phyloP scores from a whole-genome alignment of 768 basidiomycete species.

The Serpula lacrymans region DNA sequence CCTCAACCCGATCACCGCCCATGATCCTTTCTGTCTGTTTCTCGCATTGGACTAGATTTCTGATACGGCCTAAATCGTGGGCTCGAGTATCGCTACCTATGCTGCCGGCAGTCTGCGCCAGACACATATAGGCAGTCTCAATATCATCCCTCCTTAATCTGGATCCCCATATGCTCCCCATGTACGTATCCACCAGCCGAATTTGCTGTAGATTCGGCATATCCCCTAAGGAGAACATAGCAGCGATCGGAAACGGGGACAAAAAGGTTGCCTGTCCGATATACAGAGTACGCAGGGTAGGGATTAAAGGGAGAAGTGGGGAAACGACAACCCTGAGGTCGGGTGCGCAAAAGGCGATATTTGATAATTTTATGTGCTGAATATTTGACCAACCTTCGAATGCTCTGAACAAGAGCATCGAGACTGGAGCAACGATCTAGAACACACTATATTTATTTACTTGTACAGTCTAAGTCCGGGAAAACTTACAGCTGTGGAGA shows the following conservation, averaged over 20 bases:
- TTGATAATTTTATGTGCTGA: constrained; percentile 44
- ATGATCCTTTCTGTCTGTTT: constrained; percentile 50
- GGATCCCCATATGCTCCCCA: constrained; percentile 56
- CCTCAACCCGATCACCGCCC: constrained; percentile 48
- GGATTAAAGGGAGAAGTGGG: constrained; percentile 34
- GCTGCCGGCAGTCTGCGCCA: too few relatives aligned
- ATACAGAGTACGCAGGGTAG: constrained; percentile 39
- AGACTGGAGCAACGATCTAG: constrained; percentile 23
- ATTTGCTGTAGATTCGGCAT: constrained; percentile 29
- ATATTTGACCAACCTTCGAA: constrained; percentile 40
- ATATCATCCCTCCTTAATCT: constrained; percentile 49
- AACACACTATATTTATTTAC: not conserved
- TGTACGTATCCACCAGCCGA: constrained; percentile 51
- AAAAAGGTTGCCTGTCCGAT: constrained; percentile 51
- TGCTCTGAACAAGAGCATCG: constrained; percentile 19
- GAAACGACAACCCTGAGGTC: constrained; percentile 1
- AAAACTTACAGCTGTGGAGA: constrained; percentile 53
- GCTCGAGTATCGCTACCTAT: constrained; percentile 3
- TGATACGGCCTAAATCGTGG: constrained; percentile 30
- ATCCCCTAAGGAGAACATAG: constrained; percentile 27
- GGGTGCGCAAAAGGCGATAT: constrained; percentile 39
- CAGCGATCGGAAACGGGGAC: constrained; percentile 35
- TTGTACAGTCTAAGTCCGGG: not conserved
- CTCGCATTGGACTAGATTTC: constrained; percentile 44
- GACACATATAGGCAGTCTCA: constrained; percentile 39